phyloP scores from a whole-genome alignment of 2,329 filamentous ascomycete genomes.

The Phaeoacremonium minimum region DNA sequence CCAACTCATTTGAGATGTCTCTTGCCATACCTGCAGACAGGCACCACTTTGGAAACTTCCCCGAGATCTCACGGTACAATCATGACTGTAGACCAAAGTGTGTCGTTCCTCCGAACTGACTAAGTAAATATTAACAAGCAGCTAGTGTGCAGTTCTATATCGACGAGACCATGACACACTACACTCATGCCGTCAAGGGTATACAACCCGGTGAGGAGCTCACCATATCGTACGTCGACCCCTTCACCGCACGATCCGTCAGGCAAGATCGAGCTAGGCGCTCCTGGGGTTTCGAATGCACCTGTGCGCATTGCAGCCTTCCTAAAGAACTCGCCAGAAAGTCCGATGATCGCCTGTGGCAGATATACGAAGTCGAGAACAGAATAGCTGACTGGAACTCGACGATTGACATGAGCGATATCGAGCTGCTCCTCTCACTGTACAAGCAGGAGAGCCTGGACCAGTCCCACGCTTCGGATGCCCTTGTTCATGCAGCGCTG shows the following conservation, averaged over 20 bases:
- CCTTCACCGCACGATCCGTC: slow-evolving; percentile 20
- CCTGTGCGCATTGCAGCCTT: slow-evolving; percentile 27
- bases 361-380: slow-evolving; percentile 23
- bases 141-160: slow-evolving; percentile 28
- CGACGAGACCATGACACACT: slow-evolving; percentile 28
- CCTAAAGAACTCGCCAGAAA: slow-evolving; percentile 13
- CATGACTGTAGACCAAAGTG: slow-evolving; percentile 38
- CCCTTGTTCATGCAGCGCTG: slow-evolving; percentile 32
- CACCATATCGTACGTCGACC: slow-evolving; percentile 33
- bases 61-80: slow-evolving; percentile 31
- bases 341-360: slow-evolving; percentile 22
- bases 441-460: slow-evolving; percentile 28
- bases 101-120: too few species aligned
- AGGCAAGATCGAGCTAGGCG: slow-evolving; percentile 23
- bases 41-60: slow-evolving; percentile 22
- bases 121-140: too few species aligned
- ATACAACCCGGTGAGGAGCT: slow-evolving; percentile 30
- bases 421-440: slow-evolving; percentile 24
- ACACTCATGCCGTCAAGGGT: slow-evolving; percentile 27
- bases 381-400: too few species aligned
- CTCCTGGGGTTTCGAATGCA: slow-evolving; percentile 34
- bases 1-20: slow-evolving; percentile 10
- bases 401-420: too few species aligned
- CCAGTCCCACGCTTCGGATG: slow-evolving; percentile 29
- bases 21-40: slow-evolving; percentile 4